A percentile compares a stretch with the other conserved stretches of the same genome.
These are phyloP conservation scores for Orbilia blumenaviensis DNA, from an alignment of 2,329 filamentous ascomycete species.

Conservation along the genomic window DNA sequence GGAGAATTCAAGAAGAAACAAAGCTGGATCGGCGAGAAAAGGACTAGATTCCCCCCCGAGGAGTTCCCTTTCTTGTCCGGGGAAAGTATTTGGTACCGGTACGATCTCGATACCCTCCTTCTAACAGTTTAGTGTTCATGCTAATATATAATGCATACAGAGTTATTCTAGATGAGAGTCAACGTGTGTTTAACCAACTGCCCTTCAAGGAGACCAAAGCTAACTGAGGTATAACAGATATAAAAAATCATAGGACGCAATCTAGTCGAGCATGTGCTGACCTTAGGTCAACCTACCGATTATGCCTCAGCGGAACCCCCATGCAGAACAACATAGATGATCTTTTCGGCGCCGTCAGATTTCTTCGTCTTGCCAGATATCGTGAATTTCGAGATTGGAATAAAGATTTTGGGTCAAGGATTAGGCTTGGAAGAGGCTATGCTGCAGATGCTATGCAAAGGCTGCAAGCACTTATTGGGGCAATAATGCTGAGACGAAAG, in stretches of 20 bases:
- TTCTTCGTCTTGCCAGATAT: conserved; percentile 68
- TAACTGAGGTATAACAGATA: conserved; percentile 62
- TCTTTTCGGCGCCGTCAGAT: conserved; percentile 78
- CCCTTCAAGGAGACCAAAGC: not conserved
- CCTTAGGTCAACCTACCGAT: conserved; percentile 71
- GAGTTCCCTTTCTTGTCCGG: conserved; percentile 47
- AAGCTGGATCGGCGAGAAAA: conserved; percentile 65
- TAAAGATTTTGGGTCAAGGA: conserved; percentile 55
- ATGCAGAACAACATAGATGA: conserved; percentile 89
- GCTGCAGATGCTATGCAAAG: conserved; percentile 70
- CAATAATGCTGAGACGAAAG: conserved; percentile 81
- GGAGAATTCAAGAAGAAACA: conserved; percentile 72
- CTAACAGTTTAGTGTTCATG: conserved; percentile 68
- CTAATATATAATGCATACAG: conserved; percentile 71
- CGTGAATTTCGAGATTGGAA: conserved; percentile 69
- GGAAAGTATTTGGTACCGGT: conserved; percentile 47
- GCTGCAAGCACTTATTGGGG: conserved; percentile 78
- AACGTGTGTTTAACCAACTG: conserved; percentile 60
- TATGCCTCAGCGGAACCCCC: conserved; percentile 82
- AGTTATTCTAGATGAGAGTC: conserved; percentile 80
- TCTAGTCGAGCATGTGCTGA: conserved; percentile 69
- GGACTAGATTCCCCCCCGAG: not conserved
- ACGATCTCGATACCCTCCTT: conserved; percentile 26
- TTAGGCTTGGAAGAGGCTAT: conserved; percentile 62
- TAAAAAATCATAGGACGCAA: conserved; percentile 77